phyloP scores from a whole-genome alignment of 225 moss, liverwort and hornwort species.

The Sphagnum contortum region DNA sequence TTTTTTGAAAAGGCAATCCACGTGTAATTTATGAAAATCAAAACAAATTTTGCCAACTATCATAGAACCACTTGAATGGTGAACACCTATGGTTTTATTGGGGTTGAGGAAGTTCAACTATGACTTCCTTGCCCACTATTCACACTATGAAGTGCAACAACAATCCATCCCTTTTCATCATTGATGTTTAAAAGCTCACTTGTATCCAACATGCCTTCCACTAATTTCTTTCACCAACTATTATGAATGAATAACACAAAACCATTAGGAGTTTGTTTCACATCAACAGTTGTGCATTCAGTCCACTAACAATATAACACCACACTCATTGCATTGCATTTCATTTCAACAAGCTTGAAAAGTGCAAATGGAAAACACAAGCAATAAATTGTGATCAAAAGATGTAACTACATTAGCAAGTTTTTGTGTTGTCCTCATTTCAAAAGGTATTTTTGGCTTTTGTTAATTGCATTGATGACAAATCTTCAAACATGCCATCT shows the following conservation, averaged over 20 bases:
- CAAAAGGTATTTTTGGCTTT: constrained; percentile 44
- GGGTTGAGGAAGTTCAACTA: constrained; percentile 38
- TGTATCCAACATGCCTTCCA: constrained; percentile 33
- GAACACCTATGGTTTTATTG: too few species aligned
- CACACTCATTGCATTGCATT: not conserved
- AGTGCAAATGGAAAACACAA: not conserved
- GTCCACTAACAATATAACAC: not conserved
- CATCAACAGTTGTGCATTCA: too few species aligned
- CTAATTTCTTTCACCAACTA: constrained; percentile 56
- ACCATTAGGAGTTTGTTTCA: too few species aligned
- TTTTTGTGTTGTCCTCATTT: constrained; percentile 80
- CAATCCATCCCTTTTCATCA: constrained; percentile 97
- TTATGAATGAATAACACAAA: not conserved
- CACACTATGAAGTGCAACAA: constrained; percentile 84
- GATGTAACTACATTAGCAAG: constrained; percentile 69
- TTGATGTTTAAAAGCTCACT: constrained; percentile 57
- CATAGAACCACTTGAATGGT: too few species aligned
- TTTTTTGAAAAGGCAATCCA: too few species aligned
- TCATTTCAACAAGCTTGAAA: not conserved
- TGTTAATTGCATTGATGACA: constrained; percentile 41
- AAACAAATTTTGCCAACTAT: too few species aligned
- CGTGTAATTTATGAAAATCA: too few species aligned
- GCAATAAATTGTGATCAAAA: constrained; percentile 34
- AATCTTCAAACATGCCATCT: constrained; percentile 28
- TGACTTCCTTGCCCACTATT: constrained; percentile 63